Evolutionary conservation across 768 basidiomycete genomes (phyloP).

Genomic region (Auricularia sp.): DNA sequence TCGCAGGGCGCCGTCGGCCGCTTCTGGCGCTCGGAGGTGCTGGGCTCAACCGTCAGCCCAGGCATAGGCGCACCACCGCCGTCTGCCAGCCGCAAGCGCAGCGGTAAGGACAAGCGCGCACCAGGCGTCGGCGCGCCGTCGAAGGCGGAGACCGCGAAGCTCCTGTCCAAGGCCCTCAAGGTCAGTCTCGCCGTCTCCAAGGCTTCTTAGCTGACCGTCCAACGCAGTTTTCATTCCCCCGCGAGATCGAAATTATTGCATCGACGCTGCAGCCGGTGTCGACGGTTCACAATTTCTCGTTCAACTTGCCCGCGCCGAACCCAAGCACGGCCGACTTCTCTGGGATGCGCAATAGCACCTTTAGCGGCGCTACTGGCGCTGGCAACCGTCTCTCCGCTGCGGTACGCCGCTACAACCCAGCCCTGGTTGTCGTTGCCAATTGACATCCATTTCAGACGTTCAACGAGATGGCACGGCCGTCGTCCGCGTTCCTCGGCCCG

Average conservation of each 20-base stretch:
- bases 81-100: slow-evolving; percentile 33
- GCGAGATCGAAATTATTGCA: slow-evolving; percentile 89
- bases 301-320: slow-evolving; percentile 66
- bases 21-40: slow-evolving; percentile 87
- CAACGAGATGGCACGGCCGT: slow-evolving; percentile 43
- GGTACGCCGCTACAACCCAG: background rate
- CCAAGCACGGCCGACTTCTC: slow-evolving; percentile 24
- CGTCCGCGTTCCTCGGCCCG: slow-evolving; percentile 73
- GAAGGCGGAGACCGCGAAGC: slow-evolving; percentile 82
- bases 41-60: slow-evolving; percentile 79
- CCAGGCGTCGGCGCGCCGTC: slow-evolving; percentile 63
- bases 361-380: background rate
- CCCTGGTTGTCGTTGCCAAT: background rate
- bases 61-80: slow-evolving; percentile 47
- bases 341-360: background rate
- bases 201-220: background rate
- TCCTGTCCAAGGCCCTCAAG: slow-evolving; percentile 87
- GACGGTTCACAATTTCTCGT: slow-evolving; percentile 87
- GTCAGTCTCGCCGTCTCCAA: slow-evolving; percentile 26
- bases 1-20: slow-evolving; percentile 75
- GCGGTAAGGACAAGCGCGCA: slow-evolving; percentile 54
- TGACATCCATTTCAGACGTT: slow-evolving; percentile 1
- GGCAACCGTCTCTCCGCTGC: slow-evolving; percentile 1
- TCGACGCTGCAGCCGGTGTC: slow-evolving; percentile 91
- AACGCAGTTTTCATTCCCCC: slow-evolving; percentile 73